Base-by-base conservation (phyloP, 805 yeast genomes). In the Vanderwaltozyma tropicalis region DNA sequence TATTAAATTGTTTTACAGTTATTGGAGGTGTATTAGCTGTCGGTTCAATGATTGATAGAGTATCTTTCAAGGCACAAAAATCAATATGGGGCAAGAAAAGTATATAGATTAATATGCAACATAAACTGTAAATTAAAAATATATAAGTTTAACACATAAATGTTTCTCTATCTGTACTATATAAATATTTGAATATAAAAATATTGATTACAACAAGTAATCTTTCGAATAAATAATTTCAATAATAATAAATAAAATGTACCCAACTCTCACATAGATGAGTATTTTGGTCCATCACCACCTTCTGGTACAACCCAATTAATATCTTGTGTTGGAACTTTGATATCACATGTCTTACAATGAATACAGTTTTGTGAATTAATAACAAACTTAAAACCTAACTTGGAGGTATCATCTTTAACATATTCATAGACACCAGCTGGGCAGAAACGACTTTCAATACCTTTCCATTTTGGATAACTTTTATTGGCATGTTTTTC, bases 251-350 rank as follows among this genome's bases (percentile, higher is more conserved):
- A 20, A 35, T 21, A 17, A 32, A 18, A 33, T 24, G 24, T 20
- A 21, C 28, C n/a, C n/a, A n/a, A n/a, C n/a, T n/a, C n/a, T 31
- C 14, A 31, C 25, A 18, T 38, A 7, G 31, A 24, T 8, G 80
- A 79, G 59, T 92, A 92, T 61, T 92, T 92, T 40, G 98, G 98
- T 12, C 98, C 98, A 59, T 83, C 98, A 22, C 97, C 96, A 43
- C 98, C 97, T 66, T 92, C 97, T 7, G 98, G 98, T n/a, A 86
- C 95, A 11, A 78, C 74, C 98, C 98, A 92, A 55, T 75, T 71
- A 44, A 92, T 92, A 55, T 88, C 96, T 63, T 89, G 96, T 1
- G 85, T 71, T 7, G 98, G 98, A 9, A 81, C 94, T 63, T 92
- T 92, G 60, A 92, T 92, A 62, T 92, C 98, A 68, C 98, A 89